A percentile compares a stretch with the other conserved stretches of the same genome.
Conservation (phyloP, 108 stramenopile species). For the Cylindrotheca closterium region DNA sequence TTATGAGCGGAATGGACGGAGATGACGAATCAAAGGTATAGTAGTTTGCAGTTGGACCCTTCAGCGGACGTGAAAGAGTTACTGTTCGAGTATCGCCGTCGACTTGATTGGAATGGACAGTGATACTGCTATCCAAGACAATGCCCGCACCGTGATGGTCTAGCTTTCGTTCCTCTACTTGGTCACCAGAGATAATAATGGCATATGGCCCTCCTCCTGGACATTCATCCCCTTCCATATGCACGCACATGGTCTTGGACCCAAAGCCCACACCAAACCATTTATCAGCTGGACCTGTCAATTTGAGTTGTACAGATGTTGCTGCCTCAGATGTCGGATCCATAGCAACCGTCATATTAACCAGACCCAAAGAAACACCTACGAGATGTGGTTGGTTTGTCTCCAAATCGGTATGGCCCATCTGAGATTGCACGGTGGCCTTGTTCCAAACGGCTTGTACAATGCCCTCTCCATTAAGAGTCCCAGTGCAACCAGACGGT, state of each 20-base stretch:
- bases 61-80: slow-evolving; percentile 17
- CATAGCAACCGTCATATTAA: slow-evolving; percentile 10
- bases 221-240: slow-evolving; percentile 44
- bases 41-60: slow-evolving; percentile 19
- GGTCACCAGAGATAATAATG: slow-evolving; percentile 20
- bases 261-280: slow-evolving; percentile 36
- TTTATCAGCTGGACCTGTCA: slow-evolving; percentile 22
- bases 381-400: not conserved
- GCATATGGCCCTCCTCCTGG: slow-evolving; percentile 34
- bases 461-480: slow-evolving; percentile 17
- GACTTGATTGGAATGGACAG: slow-evolving; percentile 12
- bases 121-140: slow-evolving; percentile 10
- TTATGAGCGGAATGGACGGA: slow-evolving; percentile 15
- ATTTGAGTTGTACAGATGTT: slow-evolving; percentile 1
- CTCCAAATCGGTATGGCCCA: not conserved
- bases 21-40: slow-evolving; percentile 26
- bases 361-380: slow-evolving; percentile 8
- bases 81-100: slow-evolving; percentile 13
- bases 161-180: slow-evolving; percentile 34
- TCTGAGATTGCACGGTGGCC: not conserved
- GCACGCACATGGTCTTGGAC: slow-evolving; percentile 33
- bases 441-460: slow-evolving; percentile 22
- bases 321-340: not conserved
- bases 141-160: slow-evolving; percentile 34
- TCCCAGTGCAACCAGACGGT: slow-evolving; percentile 16